Evolutionary conservation across 2,329 filamentous ascomycete species (phyloP).

Genomic region (Penicillium hesseltinei): DNA sequence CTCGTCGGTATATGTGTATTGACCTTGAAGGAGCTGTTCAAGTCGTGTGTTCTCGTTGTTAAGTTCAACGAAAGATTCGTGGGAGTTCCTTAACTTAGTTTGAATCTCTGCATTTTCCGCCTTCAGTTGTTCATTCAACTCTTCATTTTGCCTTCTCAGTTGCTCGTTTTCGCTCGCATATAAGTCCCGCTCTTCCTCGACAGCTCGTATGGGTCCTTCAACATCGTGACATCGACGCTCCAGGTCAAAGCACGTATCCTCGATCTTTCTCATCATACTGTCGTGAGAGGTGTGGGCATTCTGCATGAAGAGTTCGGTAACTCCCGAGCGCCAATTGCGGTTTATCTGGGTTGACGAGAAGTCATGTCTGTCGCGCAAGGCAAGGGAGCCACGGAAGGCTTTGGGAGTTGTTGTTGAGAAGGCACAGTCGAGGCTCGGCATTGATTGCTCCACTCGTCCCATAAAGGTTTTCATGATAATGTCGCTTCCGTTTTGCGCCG

Average conservation of each 20-base stretch:
- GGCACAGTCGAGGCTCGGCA: slow-evolving; percentile 13
- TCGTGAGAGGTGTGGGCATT: slow-evolving; percentile 47
- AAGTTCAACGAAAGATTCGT: slow-evolving; percentile 38
- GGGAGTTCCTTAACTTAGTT: slow-evolving; percentile 36
- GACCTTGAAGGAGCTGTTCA: slow-evolving; percentile 37
- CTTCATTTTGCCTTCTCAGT: slow-evolving; percentile 34
- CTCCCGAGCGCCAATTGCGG: slow-evolving; percentile 50
- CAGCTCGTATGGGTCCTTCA: slow-evolving; percentile 53
- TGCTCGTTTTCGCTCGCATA: slow-evolving; percentile 38
- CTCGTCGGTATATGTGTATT: slow-evolving; percentile 40
- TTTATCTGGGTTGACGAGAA: slow-evolving; percentile 22
- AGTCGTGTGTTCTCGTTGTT: slow-evolving; percentile 42
- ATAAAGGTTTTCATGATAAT: slow-evolving; percentile 24
- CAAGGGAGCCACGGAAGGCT: slow-evolving; percentile 11
- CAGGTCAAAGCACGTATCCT: slow-evolving; percentile 55
- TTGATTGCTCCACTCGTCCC: slow-evolving; percentile 10
- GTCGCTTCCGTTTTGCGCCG: slow-evolving; percentile 10
- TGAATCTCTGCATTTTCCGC: slow-evolving; percentile 37
- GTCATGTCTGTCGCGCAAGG: slow-evolving; percentile 12
- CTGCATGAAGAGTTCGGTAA: slow-evolving; percentile 47
- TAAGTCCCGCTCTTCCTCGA: slow-evolving; percentile 32
- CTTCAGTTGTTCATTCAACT: slow-evolving; percentile 26
- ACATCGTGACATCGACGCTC: slow-evolving; percentile 56
- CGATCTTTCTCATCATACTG: slow-evolving; percentile 50
- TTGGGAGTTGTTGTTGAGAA: slow-evolving; percentile 16